phyloP scores from a whole-genome alignment of 2,329 filamentous ascomycete species.

The Camillea tinctor region DNA sequence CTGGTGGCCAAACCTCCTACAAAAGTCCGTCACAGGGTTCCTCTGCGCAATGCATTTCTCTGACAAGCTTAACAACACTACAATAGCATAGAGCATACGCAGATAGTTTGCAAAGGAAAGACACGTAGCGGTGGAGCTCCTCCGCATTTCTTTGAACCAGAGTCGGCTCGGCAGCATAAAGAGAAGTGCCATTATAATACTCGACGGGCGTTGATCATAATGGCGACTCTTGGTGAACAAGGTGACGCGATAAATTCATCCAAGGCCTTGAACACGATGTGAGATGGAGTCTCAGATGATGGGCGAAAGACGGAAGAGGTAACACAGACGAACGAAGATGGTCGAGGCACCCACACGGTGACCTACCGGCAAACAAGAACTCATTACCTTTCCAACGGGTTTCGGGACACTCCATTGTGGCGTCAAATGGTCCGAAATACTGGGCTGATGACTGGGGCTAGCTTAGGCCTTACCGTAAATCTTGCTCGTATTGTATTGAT shows the following conservation, averaged over 20 bases:
- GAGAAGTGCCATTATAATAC: neutral
- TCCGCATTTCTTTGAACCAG: neutral
- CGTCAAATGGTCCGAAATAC: neutral
- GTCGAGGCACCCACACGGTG: neutral
- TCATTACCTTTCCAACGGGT: neutral
- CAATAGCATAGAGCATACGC: neutral
- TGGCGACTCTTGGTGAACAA: neutral
- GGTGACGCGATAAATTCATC: neutral
- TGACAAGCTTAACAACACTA: neutral
- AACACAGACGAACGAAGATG: neutral
- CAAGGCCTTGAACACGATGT: neutral
- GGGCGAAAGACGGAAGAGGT: neutral
- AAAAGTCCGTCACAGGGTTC: conserved; percentile 55
- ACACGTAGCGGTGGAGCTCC: neutral
- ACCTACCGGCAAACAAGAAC: neutral
- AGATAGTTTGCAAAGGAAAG: neutral
- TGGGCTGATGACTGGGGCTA: neutral
- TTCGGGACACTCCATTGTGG: neutral
- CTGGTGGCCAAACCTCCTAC: conserved; percentile 57
- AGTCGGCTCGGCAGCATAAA: neutral
- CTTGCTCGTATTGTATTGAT: neutral
- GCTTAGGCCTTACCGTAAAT: neutral
- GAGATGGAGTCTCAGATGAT: neutral
- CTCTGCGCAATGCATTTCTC: conserved; percentile 34
- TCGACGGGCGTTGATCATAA: neutral